A percentile compares a stretch with the other conserved stretches of the same genome.
phyloP scores from a whole-genome alignment of 1,284 basidiomycete species.

The Rhodotorula sp. region DNA sequence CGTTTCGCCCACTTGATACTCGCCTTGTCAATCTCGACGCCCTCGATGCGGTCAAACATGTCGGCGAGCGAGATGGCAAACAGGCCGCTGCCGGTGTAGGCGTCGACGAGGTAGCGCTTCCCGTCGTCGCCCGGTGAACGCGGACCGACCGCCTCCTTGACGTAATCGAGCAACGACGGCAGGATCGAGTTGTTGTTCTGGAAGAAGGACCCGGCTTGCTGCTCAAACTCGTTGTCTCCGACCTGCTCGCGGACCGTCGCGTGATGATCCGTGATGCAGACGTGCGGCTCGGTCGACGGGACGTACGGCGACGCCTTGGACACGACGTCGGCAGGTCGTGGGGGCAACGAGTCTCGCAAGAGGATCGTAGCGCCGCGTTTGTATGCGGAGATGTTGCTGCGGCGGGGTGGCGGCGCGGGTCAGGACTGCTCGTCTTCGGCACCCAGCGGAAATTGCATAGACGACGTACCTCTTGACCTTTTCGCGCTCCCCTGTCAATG shows the following conservation, averaged over 20 bases:
- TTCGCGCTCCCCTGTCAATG: slow-evolving; percentile 62
- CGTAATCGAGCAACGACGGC: slow-evolving; percentile 74
- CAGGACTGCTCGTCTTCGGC: not conserved
- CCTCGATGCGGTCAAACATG: slow-evolving; percentile 74
- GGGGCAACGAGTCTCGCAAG: slow-evolving; percentile 70
- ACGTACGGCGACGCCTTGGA: slow-evolving; percentile 32
- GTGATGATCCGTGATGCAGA: slow-evolving; percentile 81
- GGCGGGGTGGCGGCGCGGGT: not conserved
- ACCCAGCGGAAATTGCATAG: no score
- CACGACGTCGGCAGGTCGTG: slow-evolving; percentile 16
- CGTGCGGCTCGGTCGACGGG: slow-evolving; percentile 56
- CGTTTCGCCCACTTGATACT: slow-evolving; percentile 75
- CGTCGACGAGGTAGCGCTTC: slow-evolving; percentile 82
- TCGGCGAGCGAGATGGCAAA: slow-evolving; percentile 86
- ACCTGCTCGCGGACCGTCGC: slow-evolving; percentile 79
- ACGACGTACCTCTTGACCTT: slow-evolving; percentile 66
- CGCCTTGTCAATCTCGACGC: slow-evolving; percentile 71
- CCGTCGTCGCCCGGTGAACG: slow-evolving; percentile 18
- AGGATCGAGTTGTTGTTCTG: slow-evolving; percentile 90
- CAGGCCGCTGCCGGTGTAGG: slow-evolving; percentile 87
- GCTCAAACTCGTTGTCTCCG: slow-evolving; percentile 77
- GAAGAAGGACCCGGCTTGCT: slow-evolving; percentile 58
- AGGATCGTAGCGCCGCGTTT: slow-evolving; percentile 88
- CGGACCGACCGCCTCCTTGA: slow-evolving; percentile 63
- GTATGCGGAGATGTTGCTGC: slow-evolving; percentile 74